Evolutionary conservation across 2,329 filamentous ascomycete genomes (phyloP).

Genomic region (Metarhizium rileyi): DNA sequence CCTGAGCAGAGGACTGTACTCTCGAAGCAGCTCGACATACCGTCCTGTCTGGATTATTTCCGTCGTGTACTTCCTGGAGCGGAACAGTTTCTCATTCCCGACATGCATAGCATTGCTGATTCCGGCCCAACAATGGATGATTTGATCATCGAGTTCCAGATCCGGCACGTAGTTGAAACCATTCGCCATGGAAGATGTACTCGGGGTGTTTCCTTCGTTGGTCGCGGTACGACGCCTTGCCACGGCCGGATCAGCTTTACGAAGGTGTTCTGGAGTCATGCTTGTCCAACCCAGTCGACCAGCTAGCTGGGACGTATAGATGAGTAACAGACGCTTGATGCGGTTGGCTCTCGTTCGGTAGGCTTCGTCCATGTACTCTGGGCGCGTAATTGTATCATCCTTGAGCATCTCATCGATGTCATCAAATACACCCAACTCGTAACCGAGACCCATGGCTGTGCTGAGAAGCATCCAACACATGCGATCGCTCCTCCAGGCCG

Average conservation of each 20-base stretch:
- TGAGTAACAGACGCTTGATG: slow-evolving; percentile 75
- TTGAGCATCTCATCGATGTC: slow-evolving; percentile 65
- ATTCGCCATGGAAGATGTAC: slow-evolving; percentile 47
- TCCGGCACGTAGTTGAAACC: slow-evolving; percentile 58
- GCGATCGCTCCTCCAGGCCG: slow-evolving; percentile 85
- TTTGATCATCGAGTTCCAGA: slow-evolving; percentile 56
- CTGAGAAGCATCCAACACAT: slow-evolving; percentile 98
- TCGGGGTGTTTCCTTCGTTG: slow-evolving; percentile 49
- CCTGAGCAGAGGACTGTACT: slow-evolving; percentile 68
- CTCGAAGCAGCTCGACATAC: slow-evolving; percentile 71
- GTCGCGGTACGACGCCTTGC: slow-evolving; percentile 39
- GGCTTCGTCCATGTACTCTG: slow-evolving; percentile 62
- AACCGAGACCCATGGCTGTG: slow-evolving; percentile 79
- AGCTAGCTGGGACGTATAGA: slow-evolving; percentile 90
- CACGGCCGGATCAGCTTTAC: slow-evolving; percentile 48
- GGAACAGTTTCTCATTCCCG: slow-evolving; percentile 81
- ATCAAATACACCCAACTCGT: slow-evolving; percentile 93
- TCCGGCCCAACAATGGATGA: slow-evolving; percentile 83
- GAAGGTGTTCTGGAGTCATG: slow-evolving; percentile 69
- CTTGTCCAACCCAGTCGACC: slow-evolving; percentile 86
- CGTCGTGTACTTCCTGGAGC: slow-evolving; percentile 77
- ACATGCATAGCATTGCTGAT: slow-evolving; percentile 89
- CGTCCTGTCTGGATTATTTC: slow-evolving; percentile 78
- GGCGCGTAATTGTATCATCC: slow-evolving; percentile 47
- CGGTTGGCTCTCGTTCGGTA: slow-evolving; percentile 71